phyloP scores from a whole-genome alignment of 179 eudicot species.

The Beta lomatogona region DNA sequence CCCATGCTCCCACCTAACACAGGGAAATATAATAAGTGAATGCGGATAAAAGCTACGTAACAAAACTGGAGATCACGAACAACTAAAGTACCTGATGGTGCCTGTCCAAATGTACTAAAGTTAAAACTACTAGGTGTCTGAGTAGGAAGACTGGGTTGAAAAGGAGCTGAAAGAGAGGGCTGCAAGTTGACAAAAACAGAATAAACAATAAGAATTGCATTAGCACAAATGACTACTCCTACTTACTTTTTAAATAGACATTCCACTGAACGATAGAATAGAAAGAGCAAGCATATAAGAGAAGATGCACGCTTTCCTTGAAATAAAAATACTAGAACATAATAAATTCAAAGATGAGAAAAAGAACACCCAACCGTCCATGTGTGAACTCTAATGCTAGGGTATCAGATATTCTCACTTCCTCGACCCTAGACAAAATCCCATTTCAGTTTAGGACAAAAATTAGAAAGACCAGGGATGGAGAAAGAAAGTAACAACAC shows the following conservation, averaged over 20 bases:
- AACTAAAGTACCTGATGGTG: constrained; percentile 57
- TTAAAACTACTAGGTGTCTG: constrained; percentile 60
- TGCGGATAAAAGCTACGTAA: not conserved
- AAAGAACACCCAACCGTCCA: not conserved
- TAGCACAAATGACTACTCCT: not conserved
- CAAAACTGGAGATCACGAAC: constrained; percentile 3
- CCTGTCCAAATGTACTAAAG: constrained; percentile 67
- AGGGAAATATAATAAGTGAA: constrained; percentile 17
- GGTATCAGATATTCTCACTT: not conserved
- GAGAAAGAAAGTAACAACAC: too few relatives aligned
- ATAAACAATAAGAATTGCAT: constrained; percentile 1
- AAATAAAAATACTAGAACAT: not conserved
- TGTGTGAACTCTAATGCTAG: not conserved
- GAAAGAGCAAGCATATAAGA: not conserved
- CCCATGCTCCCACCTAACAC: constrained; percentile 50
- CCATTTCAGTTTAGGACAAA: too few relatives aligned
- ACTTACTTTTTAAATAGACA: not conserved
- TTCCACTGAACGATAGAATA: not conserved
- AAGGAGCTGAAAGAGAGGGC: constrained; percentile 74
- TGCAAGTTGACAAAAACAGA: constrained; percentile 36
- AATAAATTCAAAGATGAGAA: not conserved
- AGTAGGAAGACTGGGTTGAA: constrained; percentile 59
- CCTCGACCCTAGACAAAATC: not conserved
- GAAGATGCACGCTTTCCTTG: not conserved
- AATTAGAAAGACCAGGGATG: too few relatives aligned